Conservation (phyloP, 495 filamentous ascomycete species). For the Penicillium malachiteum region DNA sequence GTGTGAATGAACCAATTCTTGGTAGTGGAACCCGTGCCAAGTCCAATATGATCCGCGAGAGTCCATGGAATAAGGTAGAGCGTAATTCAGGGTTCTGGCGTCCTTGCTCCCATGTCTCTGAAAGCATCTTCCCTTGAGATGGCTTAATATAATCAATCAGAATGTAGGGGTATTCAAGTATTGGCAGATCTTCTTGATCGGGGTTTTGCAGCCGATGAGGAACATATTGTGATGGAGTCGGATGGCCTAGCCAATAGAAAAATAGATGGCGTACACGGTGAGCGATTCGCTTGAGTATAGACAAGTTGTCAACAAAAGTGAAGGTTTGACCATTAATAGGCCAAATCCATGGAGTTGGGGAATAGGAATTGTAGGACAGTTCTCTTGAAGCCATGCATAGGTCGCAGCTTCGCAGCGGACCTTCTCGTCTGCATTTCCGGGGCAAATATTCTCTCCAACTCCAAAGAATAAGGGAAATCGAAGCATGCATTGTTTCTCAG, state of each 20-base stretch:
- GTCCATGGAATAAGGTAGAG: background rate
- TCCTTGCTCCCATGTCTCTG: background rate
- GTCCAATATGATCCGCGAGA: background rate
- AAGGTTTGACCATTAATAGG: background rate
- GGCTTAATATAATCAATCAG: too few relatives aligned
- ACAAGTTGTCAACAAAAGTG: background rate
- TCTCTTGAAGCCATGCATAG: slow-evolving; percentile 8
- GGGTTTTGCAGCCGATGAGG: too few relatives aligned
- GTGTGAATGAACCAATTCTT: slow-evolving; percentile 34
- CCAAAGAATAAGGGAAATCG: slow-evolving; percentile 41
- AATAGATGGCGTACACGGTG: background rate
- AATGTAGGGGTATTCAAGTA: too few relatives aligned
- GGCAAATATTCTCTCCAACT: slow-evolving; percentile 29
- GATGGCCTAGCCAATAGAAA: background rate
- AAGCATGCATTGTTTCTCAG: slow-evolving; percentile 6
- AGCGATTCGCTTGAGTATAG: background rate
- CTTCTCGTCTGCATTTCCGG: slow-evolving; percentile 43
- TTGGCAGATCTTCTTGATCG: too few relatives aligned
- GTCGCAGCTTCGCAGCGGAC: slow-evolving; percentile 37
- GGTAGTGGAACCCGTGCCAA: background rate
- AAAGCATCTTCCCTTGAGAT: slow-evolving; percentile 2
- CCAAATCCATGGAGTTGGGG: background rate
- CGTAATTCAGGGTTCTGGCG: background rate
- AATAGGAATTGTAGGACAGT: background rate
- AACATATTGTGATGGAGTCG: too few relatives aligned